Evolutionary conservation across 306 rosid genomes (phyloP), one percentile per base, ranked within the genome.

Genomic region (Biancaea sappan): DNA sequence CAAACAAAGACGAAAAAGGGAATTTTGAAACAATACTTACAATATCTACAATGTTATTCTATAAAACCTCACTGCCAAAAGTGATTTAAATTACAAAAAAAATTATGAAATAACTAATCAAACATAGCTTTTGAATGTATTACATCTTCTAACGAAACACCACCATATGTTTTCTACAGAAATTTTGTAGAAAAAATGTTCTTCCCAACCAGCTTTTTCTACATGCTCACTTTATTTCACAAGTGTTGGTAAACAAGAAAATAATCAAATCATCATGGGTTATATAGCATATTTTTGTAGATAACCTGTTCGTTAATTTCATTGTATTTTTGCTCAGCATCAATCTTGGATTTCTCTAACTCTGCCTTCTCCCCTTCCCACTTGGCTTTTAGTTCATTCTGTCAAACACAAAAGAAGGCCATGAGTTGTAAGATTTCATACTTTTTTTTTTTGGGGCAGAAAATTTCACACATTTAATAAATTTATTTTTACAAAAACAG

Each of bases 241-340:
- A 67, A 67, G 25, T 61, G 31, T 28, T 5, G 12, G 2, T 12
- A 11, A 31, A 11, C 61, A 51, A 6, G 3, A 18, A 7, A 46
- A 28, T 4, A 47, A 26, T 18, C 10, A 29, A 67, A 47, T n/a
- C 43, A 47, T 21, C 29, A 35, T 2, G 5, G 28, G 29, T 10
- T 14, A 32, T 3, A 50, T 9, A 53, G 15, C 15, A 71, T 19
- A 77, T 48, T 62, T 4, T 43, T 41, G 32, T 34, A 69, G 44
- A n/a, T 43, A 25, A 94, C 99, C 96, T 94, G 99, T 71, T 94
- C 99, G 52, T 94, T 88, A 62, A 94, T 88, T 80, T 92, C 99
- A 48, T 69, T 65, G 60, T 84, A 92, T 79, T 87, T 90, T 85
- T 77, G 87, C 77, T 90, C 97, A 40, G 96, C 89, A 74, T 82